Conservation (phyloP, 106 monocot genomes). For the Cymbidium sinense region DNA sequence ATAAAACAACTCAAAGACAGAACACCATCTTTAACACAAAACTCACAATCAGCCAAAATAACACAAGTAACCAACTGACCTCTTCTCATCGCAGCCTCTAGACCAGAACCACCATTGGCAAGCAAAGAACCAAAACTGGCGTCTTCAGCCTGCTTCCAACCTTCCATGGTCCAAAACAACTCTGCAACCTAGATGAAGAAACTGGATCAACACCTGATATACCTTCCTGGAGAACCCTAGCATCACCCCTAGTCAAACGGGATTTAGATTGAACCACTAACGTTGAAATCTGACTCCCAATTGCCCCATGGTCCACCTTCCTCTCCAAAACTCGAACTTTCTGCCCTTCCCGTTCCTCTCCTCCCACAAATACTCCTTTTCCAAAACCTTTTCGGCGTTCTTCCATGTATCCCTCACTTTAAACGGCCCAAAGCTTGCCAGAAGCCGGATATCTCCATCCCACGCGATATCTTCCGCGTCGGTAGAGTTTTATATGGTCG, state of each 20-base stretch:
- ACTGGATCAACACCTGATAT: neutral
- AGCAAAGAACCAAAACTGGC: neutral
- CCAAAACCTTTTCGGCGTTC: neutral
- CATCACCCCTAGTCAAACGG: neutral
- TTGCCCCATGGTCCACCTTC: neutral
- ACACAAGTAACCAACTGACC: neutral
- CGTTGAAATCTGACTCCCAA: neutral
- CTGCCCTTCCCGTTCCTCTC: neutral
- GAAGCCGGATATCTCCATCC: neutral
- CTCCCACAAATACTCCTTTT: neutral
- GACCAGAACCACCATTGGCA: neutral
- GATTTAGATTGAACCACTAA: neutral
- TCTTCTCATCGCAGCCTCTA: neutral
- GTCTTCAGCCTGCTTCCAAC: neutral
- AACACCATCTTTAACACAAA: neutral
- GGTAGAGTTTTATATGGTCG: neutral
- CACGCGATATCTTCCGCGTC: neutral
- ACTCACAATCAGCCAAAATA: neutral
- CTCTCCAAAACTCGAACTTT: neutral
- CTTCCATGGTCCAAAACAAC: neutral
- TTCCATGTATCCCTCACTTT: neutral
- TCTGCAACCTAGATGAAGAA: neutral
- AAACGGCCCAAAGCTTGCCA: neutral
- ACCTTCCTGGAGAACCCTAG: neutral
- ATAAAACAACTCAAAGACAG: neutral